Conservation (phyloP, 2,329 filamentous ascomycete genomes). For the Paraphoma sp. region DNA sequence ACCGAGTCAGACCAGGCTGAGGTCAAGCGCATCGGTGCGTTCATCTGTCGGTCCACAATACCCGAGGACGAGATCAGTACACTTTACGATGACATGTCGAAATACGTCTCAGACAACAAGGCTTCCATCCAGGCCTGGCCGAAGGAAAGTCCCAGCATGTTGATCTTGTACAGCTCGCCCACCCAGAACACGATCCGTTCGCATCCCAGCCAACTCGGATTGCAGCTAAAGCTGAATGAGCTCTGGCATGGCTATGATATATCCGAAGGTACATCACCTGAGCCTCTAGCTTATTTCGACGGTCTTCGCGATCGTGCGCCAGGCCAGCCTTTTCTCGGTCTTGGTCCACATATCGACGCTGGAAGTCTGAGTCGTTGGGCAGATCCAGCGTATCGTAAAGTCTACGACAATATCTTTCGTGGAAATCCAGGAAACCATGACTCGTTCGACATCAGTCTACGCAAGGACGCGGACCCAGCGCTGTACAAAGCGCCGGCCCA, state of each 20-base stretch:
- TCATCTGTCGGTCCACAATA: slow-evolving; percentile 31
- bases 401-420: slow-evolving; percentile 48
- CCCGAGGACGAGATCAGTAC: slow-evolving; percentile 23
- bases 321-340: slow-evolving; percentile 47
- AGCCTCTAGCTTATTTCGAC: slow-evolving; percentile 52
- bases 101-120: slow-evolving; percentile 44
- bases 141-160: slow-evolving; percentile 47
- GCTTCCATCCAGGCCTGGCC: slow-evolving; percentile 45
- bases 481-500: slow-evolving; percentile 47
- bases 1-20: slow-evolving; percentile 23
- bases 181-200: slow-evolving; percentile 49
- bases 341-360: slow-evolving; percentile 55
- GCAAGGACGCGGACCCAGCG: slow-evolving; percentile 45
- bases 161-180: slow-evolving; percentile 49
- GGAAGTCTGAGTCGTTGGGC: slow-evolving; percentile 54
- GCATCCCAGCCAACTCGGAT: slow-evolving; percentile 47
- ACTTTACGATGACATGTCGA: slow-evolving; percentile 41
- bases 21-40: slow-evolving; percentile 36
- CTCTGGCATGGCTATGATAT: slow-evolving; percentile 46
- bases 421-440: slow-evolving; percentile 49
- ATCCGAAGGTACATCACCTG: slow-evolving; percentile 32
- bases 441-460: slow-evolving; percentile 45
- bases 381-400: slow-evolving; percentile 46
- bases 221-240: slow-evolving; percentile 48
- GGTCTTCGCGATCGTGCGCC: slow-evolving; percentile 49